Evolutionary conservation across 257 asterid genomes (phyloP), one percentile per base, ranked within the genome.

Genomic region (Scutellaria baicalensis): DNA sequence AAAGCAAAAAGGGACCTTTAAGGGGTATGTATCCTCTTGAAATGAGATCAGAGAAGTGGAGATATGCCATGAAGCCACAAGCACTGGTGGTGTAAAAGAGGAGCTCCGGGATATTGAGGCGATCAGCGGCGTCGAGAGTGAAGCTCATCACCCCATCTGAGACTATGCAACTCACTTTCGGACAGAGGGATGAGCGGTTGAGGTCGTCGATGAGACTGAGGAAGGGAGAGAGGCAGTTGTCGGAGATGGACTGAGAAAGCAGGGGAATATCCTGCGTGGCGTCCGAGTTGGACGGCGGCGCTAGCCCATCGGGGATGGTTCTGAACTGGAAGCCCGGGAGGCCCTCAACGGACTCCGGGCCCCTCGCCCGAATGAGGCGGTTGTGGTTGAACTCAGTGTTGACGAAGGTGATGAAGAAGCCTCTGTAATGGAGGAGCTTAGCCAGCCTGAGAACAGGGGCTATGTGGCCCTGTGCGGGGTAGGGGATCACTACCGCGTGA

Each of bases 391-490:
- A 84, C 35, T 84, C 84, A 0, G 84, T 81, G 79, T 84, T 77
- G 75, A 84, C 83, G 65, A 81, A 79, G 8, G 89, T 84, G 59
- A 84, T 77, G 84, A 77, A 78, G 59, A 81, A 84, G 39, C 86
- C 83, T 1, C 23, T 60, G 65, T 48, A 27, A 14, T 84, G 83
- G 48, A 81, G 79, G 59, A 81, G 78, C 48, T 81, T 81, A 0
- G 86, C 86, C 11, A 84, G 72, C 43, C 59, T 65, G 6, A 84
- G 70, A 6, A 84, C 52, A 8, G 88, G 89, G 73, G 67, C 77
- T 1, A 84, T 77, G 77, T 81, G 86, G 71, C 86, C 89, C 56
- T 84, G 89, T 33, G 86, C 81, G 0, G 86, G 89, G 66, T 77
- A 84, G 43, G 89, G 86, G 16, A 84, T 74, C 12, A 79, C 61